These are phyloP conservation scores for Alloteropsis angusta DNA, from an alignment of 202 grass and related monocot genomes.

Conservation along the genomic window DNA sequence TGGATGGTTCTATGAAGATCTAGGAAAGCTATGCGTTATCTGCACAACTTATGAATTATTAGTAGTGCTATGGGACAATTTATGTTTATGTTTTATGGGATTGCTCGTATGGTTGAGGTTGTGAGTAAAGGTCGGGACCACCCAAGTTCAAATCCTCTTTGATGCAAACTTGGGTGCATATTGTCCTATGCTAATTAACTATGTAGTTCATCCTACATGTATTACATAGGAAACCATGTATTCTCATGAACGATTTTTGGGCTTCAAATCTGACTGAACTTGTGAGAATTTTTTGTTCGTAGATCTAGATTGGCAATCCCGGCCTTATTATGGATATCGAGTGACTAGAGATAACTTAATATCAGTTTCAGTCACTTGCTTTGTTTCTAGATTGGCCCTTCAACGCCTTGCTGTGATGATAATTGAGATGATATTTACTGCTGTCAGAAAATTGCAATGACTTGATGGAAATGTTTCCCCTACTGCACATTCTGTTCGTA, in stretches of 20 bases:
- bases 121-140: no score
- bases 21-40: not conserved
- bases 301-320: not conserved
- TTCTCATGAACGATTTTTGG: not conserved
- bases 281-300: not conserved
- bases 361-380: not conserved
- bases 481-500: not conserved
- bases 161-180: not conserved
- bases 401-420: not conserved
- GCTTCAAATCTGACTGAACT: not conserved
- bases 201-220: not conserved
- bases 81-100: no score
- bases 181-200: not conserved
- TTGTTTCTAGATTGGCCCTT: not conserved
- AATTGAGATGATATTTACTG: not conserved
- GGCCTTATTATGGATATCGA: not conserved
- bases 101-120: not conserved
- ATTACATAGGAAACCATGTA: not conserved
- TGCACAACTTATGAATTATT: not conserved
- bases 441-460: not conserved
- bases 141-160: not conserved
- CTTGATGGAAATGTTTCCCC: not conserved
- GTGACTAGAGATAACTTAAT: not conserved
- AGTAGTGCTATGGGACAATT: no score
- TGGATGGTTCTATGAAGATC: not conserved